These are phyloP conservation scores for Globisporangium splendens DNA, from an alignment of 352 stramenopile genomes.

Conservation along the genomic window DNA sequence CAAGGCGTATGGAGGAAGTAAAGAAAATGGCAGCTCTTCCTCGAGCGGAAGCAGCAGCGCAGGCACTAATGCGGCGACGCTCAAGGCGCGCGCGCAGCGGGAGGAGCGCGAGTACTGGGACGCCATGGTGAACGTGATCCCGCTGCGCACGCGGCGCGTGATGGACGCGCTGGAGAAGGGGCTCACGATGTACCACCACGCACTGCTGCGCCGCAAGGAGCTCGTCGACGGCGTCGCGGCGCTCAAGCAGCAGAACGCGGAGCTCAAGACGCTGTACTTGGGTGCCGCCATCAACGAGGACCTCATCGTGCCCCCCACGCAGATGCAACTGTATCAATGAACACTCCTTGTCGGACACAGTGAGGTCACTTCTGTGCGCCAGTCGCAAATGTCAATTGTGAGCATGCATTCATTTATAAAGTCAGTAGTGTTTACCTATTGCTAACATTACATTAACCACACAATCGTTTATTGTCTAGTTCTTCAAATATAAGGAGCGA, in stretches of 20 bases:
- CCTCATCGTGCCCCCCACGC: conserved; percentile 78
- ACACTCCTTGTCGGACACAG: neutral
- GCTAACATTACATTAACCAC: too few relatives aligned
- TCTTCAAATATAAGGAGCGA: too few relatives aligned
- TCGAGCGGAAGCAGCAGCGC: conserved; percentile 20
- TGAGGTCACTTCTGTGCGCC: neutral
- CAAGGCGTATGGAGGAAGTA: conserved; percentile 2
- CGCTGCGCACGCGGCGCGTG: conserved; percentile 56
- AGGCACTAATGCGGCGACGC: conserved; percentile 18
- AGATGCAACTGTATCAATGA: conserved; percentile 76
- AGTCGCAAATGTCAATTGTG: too few relatives aligned
- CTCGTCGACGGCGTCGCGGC: conserved; percentile 74
- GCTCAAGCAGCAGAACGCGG: conserved; percentile 81
- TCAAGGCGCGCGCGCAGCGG: conserved; percentile 40
- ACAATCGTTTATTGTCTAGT: too few relatives aligned
- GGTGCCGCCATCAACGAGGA: conserved; percentile 79
- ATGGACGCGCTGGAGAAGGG: conserved; percentile 85
- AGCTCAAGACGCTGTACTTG: conserved; percentile 90
- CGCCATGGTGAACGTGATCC: conserved; percentile 70
- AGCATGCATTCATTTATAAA: too few relatives aligned
- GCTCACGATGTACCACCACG: conserved; percentile 77
- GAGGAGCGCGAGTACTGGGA: conserved; percentile 80
- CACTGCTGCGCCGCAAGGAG: conserved; percentile 74
- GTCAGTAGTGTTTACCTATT: too few relatives aligned
- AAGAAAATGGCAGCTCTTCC: conserved; percentile 3